Conservation (phyloP, 371 early-diverging fungal species). For the Apophysomyces trapeziformis region DNA sequence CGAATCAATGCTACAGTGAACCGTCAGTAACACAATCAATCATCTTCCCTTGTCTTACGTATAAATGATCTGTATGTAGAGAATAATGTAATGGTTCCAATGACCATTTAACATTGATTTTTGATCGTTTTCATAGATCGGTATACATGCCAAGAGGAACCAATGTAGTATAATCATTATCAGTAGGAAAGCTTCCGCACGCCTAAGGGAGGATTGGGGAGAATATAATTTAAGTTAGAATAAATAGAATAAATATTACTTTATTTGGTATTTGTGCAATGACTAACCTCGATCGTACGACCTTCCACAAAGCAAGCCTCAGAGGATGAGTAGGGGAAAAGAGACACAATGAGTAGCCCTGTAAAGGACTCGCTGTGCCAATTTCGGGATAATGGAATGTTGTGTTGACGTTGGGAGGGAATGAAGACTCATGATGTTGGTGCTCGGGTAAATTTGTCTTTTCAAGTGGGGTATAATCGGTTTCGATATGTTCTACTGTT, state of each 20-base stretch:
- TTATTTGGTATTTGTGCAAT: background rate
- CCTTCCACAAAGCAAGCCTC: conserved; percentile 36
- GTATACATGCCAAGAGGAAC: conserved; percentile 58
- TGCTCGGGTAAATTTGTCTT: background rate
- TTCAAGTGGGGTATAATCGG: background rate
- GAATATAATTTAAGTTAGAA: background rate
- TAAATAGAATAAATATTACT: conserved; percentile 6
- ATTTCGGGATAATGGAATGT: background rate
- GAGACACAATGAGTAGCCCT: conserved; percentile 31
- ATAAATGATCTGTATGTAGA: conserved; percentile 55
- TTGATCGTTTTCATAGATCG: conserved; percentile 47
- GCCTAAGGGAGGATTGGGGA: conserved; percentile 25
- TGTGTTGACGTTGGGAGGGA: background rate
- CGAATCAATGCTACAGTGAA: conserved; percentile 27
- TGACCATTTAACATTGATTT: conserved; percentile 52
- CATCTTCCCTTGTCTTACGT: conserved; percentile 34
- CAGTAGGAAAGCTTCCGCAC: conserved; percentile 46
- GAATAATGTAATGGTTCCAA: conserved; percentile 55
- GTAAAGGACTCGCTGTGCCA: conserved; percentile 24
- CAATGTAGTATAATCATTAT: conserved; percentile 56
- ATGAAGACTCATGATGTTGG: conserved; percentile 2
- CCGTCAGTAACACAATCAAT: background rate
- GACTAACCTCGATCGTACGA: conserved; percentile 46
- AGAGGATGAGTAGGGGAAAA: conserved; percentile 33
- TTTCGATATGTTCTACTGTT: background rate